phyloP scores from a whole-genome alignment of 352 stramenopile species.

The Globisporangium irregulare region DNA sequence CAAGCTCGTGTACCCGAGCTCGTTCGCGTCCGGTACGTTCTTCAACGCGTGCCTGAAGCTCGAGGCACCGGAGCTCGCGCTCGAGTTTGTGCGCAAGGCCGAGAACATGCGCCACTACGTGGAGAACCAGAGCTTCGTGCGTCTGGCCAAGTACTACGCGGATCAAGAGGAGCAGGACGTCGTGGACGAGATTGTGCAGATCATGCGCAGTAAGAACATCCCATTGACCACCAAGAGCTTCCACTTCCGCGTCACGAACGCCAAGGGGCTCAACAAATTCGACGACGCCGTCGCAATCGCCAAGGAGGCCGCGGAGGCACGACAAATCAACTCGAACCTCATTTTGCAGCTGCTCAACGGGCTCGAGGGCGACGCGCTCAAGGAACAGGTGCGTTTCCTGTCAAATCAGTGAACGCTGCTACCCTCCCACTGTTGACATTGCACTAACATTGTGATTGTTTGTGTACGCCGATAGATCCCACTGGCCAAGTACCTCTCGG shows the following conservation, averaged over 20 bases:
- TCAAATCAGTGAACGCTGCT: no score
- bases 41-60: slow-evolving; percentile 63
- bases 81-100: slow-evolving; percentile 66
- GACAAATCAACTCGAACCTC: slow-evolving; percentile 79
- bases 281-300: slow-evolving; percentile 62
- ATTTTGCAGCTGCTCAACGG: slow-evolving; percentile 68
- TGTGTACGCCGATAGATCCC: slow-evolving; percentile 38
- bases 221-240: slow-evolving; percentile 67
- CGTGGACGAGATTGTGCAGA: slow-evolving; percentile 55
- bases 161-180: slow-evolving; percentile 45
- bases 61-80: slow-evolving; percentile 49
- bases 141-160: slow-evolving; percentile 65
- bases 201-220: slow-evolving; percentile 52
- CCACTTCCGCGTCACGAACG: slow-evolving; percentile 68
- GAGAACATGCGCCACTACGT: slow-evolving; percentile 78
- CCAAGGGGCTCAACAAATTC: slow-evolving; percentile 55
- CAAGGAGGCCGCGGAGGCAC: slow-evolving; percentile 53
- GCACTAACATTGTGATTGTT: slow-evolving; percentile 4
- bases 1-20: slow-evolving; percentile 73
- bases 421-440: neutral
- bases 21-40: slow-evolving; percentile 63
- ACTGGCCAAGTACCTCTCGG: slow-evolving; percentile 72
- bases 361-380: slow-evolving; percentile 55
- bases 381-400: slow-evolving; percentile 38
- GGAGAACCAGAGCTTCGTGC: slow-evolving; percentile 74